These are phyloP conservation scores for Apiospora phragmitis DNA, from an alignment of 2,329 filamentous ascomycete species.

Conservation along the genomic window DNA sequence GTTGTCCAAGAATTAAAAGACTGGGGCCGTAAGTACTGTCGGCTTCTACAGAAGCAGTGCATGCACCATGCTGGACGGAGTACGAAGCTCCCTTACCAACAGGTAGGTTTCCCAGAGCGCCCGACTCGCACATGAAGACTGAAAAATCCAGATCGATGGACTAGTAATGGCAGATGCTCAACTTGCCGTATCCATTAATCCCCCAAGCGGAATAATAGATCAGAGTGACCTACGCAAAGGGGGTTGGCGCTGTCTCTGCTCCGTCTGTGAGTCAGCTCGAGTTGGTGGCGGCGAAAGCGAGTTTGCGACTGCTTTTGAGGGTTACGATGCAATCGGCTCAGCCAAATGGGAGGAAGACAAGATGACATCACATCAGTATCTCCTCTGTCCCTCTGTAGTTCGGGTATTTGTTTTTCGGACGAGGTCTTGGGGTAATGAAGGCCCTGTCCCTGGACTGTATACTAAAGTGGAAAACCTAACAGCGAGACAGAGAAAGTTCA, in stretches of 20 bases:
- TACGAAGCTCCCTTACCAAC: background rate
- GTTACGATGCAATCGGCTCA: background rate
- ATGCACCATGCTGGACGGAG: background rate
- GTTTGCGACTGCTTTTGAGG: background rate
- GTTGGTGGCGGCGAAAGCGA: background rate
- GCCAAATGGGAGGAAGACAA: background rate
- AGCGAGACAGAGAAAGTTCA: background rate
- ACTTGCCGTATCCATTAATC: background rate
- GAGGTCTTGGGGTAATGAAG: conserved; percentile 25
- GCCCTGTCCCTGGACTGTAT: background rate
- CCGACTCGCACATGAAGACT: background rate
- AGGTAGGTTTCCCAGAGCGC: background rate
- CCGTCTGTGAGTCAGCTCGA: background rate
- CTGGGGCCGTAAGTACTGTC: background rate
- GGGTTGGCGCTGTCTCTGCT: background rate
- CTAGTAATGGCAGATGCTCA: conserved; percentile 22
- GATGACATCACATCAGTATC: conserved; percentile 18
- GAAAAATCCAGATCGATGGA: conserved; percentile 15
- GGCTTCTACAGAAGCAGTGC: background rate
- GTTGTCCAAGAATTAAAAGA: background rate
- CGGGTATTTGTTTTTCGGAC: conserved; percentile 22
- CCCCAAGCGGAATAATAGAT: rapidly evolving
- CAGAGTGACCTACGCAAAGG: background rate
- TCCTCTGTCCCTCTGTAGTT: conserved; percentile 19
- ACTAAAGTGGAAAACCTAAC: background rate